phyloP scores from a whole-genome alignment of 257 asterid species.

The Fraxinus anomala region DNA sequence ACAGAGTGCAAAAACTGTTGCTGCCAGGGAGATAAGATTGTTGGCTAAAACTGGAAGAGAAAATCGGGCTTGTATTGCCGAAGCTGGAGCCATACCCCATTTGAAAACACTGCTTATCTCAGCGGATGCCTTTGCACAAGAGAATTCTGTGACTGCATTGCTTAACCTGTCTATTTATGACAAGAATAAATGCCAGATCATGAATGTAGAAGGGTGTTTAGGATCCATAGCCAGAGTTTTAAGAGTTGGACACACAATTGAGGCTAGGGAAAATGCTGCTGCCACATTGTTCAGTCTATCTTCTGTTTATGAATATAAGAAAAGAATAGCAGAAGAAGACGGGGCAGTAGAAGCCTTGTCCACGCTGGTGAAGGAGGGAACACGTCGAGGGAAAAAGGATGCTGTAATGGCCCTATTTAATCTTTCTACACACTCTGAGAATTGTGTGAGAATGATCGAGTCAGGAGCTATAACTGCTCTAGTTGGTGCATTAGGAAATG shows the following conservation, averaged over 20 bases:
- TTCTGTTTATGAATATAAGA: constrained; percentile 85
- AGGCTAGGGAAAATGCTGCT: constrained; percentile 91
- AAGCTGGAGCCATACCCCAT: constrained; percentile 79
- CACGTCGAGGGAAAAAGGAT: constrained; percentile 81
- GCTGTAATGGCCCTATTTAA: constrained; percentile 90
- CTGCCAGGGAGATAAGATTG: constrained; percentile 79
- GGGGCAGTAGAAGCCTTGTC: constrained; percentile 84
- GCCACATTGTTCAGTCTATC: constrained; percentile 94
- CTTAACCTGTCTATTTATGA: constrained; percentile 82
- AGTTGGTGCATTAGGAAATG: constrained; percentile 60
- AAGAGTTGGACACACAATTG: constrained; percentile 67
- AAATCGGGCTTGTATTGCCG: constrained; percentile 80
- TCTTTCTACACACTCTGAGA: constrained; percentile 72
- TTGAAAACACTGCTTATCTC: constrained; percentile 59
- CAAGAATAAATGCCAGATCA: constrained; percentile 68
- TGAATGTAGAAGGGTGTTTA: constrained; percentile 82
- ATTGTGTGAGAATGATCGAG: constrained; percentile 66
- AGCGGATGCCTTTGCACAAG: constrained; percentile 71
- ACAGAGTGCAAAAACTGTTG: constrained; percentile 58
- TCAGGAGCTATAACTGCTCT: constrained; percentile 73
- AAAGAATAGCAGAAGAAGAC: constrained; percentile 61
- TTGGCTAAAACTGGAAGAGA: constrained; percentile 78
- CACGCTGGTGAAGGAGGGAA: constrained; percentile 60
- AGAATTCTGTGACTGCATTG: constrained; percentile 88
- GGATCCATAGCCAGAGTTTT: constrained; percentile 65